Conservation (phyloP, 2,329 filamentous ascomycete genomes). For the Samsoniella hepiali region DNA sequence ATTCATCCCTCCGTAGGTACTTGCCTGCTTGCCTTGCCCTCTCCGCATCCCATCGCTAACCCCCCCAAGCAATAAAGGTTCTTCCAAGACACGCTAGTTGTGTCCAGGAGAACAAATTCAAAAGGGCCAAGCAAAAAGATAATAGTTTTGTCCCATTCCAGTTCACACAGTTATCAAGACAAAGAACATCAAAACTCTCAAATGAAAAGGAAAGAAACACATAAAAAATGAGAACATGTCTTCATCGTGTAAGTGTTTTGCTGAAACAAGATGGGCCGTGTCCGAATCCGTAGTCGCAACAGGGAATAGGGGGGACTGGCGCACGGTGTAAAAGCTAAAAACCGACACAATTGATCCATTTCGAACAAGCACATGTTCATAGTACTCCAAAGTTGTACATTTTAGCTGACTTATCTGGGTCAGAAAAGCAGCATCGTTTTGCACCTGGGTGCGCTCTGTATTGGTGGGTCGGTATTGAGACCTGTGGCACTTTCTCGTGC, state of each 20-base stretch:
- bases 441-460: constrained; percentile 8
- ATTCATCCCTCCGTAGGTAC: neutral
- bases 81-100: neutral
- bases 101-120: neutral
- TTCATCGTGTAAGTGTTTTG: neutral
- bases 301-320: neutral
- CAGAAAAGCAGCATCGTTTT: constrained; percentile 14
- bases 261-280: constrained; percentile 7
- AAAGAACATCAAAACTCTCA: constrained; percentile 11
- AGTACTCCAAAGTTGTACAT: constrained; percentile 26
- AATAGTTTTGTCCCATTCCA: constrained; percentile 15
- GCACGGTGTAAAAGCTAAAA: neutral
- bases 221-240: neutral
- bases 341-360: constrained; percentile 9
- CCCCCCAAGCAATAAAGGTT: neutral
- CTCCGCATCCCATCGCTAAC: neutral
- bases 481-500: neutral
- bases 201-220: neutral
- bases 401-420: constrained; percentile 10
- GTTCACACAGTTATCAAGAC: constrained; percentile 13
- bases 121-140: constrained; percentile 7
- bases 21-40: constrained; percentile 8
- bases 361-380: constrained; percentile 14
- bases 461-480: neutral
- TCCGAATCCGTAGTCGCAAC: constrained; percentile 4